Base-by-base conservation (phyloP, 1,284 basidiomycete genomes). In the Papiliotrema flavescens region DNA sequence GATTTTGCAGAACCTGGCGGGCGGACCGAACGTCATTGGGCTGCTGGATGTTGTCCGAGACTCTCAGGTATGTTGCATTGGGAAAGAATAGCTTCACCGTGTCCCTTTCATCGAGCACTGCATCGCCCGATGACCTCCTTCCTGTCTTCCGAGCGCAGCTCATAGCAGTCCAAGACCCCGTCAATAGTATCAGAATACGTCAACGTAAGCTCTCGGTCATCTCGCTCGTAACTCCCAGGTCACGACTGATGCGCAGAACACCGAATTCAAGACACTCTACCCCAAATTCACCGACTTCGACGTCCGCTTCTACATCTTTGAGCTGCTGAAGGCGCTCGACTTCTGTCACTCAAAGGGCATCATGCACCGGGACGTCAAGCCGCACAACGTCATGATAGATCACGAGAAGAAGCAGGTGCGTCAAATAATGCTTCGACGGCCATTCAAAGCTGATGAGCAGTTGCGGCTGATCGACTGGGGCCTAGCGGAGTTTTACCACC, bases 311-410 rank as follows among this genome's bases (percentile, higher is more conserved):
- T 98, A 98, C 81, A 95, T 98, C 83, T 85, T 88, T 64, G 94
- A 98, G 78, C 82, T 98, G 57, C 83, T 98, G 67, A 98, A 98
- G 83, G 95, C 96, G 17, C 80, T 98, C 72, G 95, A 98, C 78
- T 98, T 88, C 73, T 97, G 93, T 70, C 96, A 98, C 78, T 98
- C 95, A 34, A 90, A 94, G 65, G 95, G 95, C 14, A 98, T 98
- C 75, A 98, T 98, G 93, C 96, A 98, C 74, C 84, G 96, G 61
- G 96, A 98, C 74, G 95, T 98, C 61, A 98, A 98, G 76, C 95
- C 96, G 4, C 93, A 97, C 79, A 98, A 98, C 75, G 94, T 98
- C 55, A 98, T 98, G 93, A 98, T 98, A 76, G 96, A 98, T 78
- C 94, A 98, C 71, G 91, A 97, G 70, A 88, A 89, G 75, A 86